Percentiles rank a stretch among this genome's conserved stretches.
Conservation (phyloP, 2,329 filamentous ascomycete genomes). For the Sclerotinia glacialis region DNA sequence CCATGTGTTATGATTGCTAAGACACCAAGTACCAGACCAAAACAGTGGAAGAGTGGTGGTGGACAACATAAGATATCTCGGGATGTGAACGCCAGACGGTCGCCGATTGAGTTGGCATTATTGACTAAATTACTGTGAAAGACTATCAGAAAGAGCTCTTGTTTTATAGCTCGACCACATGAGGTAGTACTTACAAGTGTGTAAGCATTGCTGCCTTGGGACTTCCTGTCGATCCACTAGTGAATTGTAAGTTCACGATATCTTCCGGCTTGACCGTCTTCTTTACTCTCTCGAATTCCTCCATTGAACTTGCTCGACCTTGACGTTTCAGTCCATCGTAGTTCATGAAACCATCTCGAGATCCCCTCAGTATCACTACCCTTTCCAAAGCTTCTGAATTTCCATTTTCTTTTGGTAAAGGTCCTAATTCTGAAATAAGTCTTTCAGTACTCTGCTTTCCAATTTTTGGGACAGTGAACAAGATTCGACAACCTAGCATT, state of each 20-base stretch:
- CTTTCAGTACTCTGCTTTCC: slow-evolving; percentile 61
- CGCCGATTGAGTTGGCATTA: slow-evolving; percentile 31
- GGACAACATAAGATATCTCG: slow-evolving; percentile 74
- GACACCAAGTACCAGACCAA: slow-evolving; percentile 69
- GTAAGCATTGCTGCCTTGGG: slow-evolving; percentile 76
- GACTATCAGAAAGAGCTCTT: neutral
- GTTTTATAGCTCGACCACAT: neutral
- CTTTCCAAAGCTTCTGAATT: slow-evolving; percentile 42
- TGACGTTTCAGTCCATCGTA: slow-evolving; percentile 57
- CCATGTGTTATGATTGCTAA: slow-evolving; percentile 42
- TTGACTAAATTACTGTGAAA: slow-evolving; percentile 33
- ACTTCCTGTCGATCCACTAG: slow-evolving; percentile 68
- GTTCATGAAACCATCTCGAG: slow-evolving; percentile 53
- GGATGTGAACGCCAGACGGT: slow-evolving; percentile 54
- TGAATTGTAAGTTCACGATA: slow-evolving; percentile 73
- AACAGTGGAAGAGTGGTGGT: slow-evolving; percentile 76
- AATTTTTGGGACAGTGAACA: slow-evolving; percentile 71
- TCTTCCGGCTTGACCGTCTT: slow-evolving; percentile 59
- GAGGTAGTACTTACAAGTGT: slow-evolving; percentile 34
- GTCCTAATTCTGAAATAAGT: slow-evolving; percentile 54
- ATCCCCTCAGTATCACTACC: slow-evolving; percentile 60
- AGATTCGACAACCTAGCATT: slow-evolving; percentile 60
- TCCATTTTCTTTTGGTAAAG: slow-evolving; percentile 44
- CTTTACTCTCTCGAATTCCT: slow-evolving; percentile 52
- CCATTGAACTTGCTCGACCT: slow-evolving; percentile 49